These are phyloP conservation scores for Ogataea wickerhamii DNA, from an alignment of 805 yeast genomes.

Conservation along the genomic window DNA sequence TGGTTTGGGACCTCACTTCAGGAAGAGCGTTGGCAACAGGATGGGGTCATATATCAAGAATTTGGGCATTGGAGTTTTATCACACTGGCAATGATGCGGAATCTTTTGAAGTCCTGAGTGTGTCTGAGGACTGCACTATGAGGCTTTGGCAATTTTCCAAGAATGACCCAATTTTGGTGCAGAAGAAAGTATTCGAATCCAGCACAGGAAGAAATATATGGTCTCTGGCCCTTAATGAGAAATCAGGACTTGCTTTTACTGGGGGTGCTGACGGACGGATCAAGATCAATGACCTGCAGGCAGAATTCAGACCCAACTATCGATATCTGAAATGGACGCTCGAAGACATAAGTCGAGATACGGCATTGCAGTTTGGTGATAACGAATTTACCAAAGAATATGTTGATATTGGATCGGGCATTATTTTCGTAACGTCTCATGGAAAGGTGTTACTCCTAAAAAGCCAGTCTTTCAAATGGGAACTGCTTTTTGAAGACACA, in stretches of 20 bases:
- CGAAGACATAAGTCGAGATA: conserved; percentile 30
- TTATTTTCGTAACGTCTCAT: conserved; percentile 53
- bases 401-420: conserved; percentile 42
- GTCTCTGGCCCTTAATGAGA: conserved; percentile 61
- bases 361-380: conserved; percentile 30
- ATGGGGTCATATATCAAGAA: conserved; percentile 96
- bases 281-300: conserved; percentile 53
- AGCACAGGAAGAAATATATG: conserved; percentile 87
- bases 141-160: conserved; percentile 63
- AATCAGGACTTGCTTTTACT: conserved; percentile 55
- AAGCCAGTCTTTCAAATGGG: conserved; percentile 27
- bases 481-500: conserved; percentile 23
- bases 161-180: conserved; percentile 34
- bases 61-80: conserved; percentile 75
- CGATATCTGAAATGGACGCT: conserved; percentile 29
- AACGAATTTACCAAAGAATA: conserved; percentile 63
- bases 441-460: conserved; percentile 48
- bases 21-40: conserved; percentile 70
- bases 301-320: conserved; percentile 30
- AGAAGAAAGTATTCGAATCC: conserved; percentile 52
- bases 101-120: conserved; percentile 47
- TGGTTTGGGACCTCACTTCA: conserved; percentile 58
- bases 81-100: conserved; percentile 26
- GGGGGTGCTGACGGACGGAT: conserved; percentile 95
- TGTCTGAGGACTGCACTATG: conserved; percentile 84